Percentiles rank a stretch among this genome's conserved stretches.
These are phyloP conservation scores for Polygonum aviculare DNA, from an alignment of 148 eudicot genomes.

Conservation along the genomic window DNA sequence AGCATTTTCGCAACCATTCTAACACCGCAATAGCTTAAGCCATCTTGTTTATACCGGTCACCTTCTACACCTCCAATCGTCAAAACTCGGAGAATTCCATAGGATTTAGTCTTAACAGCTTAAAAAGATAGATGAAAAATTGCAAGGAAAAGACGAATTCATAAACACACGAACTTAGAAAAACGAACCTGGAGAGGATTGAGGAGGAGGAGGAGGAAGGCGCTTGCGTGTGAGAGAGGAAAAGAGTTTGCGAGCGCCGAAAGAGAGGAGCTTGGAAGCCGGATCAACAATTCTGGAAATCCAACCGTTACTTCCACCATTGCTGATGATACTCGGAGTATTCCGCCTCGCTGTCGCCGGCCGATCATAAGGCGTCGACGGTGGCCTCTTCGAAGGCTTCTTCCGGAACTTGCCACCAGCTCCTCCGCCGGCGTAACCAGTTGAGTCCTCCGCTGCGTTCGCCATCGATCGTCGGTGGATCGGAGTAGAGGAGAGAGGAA, in stretches of 20 bases:
- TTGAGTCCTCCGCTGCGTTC: conserved; percentile 27
- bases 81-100: background rate
- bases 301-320: conserved; percentile 26
- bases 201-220: conserved; percentile 31
- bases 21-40: too few species aligned
- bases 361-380: conserved; percentile 78
- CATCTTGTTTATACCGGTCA: background rate
- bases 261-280: conserved; percentile 57
- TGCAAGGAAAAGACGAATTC: background rate
- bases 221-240: conserved; percentile 60
- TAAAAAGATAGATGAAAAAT: background rate
- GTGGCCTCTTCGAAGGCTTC: conserved; percentile 27
- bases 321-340: conserved; percentile 19
- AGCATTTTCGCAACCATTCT: background rate
- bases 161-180: background rate
- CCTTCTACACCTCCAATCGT: background rate
- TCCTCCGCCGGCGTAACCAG: conserved; percentile 24
- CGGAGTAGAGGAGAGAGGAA: background rate
- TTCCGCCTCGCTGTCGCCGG: conserved; percentile 48
- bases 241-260: conserved; percentile 56
- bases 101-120: background rate
- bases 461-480: conserved; percentile 9
- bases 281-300: conserved; percentile 73
- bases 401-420: conserved; percentile 63
- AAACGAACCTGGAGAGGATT: conserved; percentile 22